Percentiles rank a stretch among this genome's conserved stretches.
These are phyloP conservation scores for Anthracocystis panici-leucophaei DNA, from an alignment of 1,284 basidiomycete species.

Conservation along the genomic window DNA sequence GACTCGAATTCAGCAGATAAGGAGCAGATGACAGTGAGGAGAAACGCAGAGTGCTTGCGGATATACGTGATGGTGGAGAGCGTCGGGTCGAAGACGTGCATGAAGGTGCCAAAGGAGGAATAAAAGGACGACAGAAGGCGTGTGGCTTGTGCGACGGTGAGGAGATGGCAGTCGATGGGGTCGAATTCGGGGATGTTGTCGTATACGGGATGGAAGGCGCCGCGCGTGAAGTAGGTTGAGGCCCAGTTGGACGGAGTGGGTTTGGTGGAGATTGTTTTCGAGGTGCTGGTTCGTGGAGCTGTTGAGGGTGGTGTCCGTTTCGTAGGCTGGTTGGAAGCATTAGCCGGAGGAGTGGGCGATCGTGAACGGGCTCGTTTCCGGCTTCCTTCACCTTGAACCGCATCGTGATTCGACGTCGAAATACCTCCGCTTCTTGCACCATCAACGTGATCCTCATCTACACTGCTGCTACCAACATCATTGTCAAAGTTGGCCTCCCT, in stretches of 20 bases:
- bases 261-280: not conserved
- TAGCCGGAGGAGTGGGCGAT: slow-evolving; percentile 1
- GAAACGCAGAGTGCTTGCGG: slow-evolving; percentile 45
- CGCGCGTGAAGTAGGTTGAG: slow-evolving; percentile 45
- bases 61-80: slow-evolving; percentile 50
- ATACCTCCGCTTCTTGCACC: not conserved
- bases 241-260: slow-evolving; percentile 20
- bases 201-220: slow-evolving; percentile 53
- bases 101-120: slow-evolving; percentile 33
- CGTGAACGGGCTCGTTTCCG: slow-evolving; percentile 9
- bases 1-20: slow-evolving; percentile 38
- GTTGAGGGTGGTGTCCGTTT: not conserved
- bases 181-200: slow-evolving; percentile 44
- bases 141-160: slow-evolving; percentile 30
- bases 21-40: slow-evolving; percentile 46
- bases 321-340: not conserved
- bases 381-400: not conserved
- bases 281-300: not conserved
- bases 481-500: slow-evolving; percentile 2
- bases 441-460: not conserved
- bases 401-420: no score
- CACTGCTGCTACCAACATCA: not conserved
- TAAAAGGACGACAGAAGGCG: slow-evolving; percentile 36
- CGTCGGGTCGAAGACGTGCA: slow-evolving; percentile 53
- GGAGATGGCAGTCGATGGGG: slow-evolving; percentile 35